Evolutionary conservation across 2,329 filamentous ascomycete genomes (phyloP), one percentile per base, ranked within the genome.

Genomic region (Endoconidiophora polonica): DNA sequence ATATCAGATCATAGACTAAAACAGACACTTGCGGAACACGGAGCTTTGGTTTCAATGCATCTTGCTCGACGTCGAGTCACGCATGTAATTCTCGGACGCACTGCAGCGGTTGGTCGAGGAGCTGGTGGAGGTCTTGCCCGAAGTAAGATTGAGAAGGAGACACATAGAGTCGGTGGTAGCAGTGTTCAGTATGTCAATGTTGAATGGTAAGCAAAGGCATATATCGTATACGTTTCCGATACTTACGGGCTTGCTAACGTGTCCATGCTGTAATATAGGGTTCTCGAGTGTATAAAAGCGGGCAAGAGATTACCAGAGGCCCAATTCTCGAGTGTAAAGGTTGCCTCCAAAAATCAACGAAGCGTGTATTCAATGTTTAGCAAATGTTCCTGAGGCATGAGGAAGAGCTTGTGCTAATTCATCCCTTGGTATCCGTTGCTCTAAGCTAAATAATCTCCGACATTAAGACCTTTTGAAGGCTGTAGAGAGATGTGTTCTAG

Each of bases 1-100:
- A 74, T 94, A 54, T 93, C 85, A 12, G 88, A 95, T 63, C 84
- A 94, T 66, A 83, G 77, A 61, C 73, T 95, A 52, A 93, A 91
- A 68, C 79, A 80, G 50, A 63, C 93, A 14, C 72, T 95, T 37
- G 76, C 73, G 4, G 71, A 78, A 51, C 77, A 94, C 59, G 90
- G 88, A 18, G 90, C 78, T 1, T 69, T 66, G 40, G 70, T 86
- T 57, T 81, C 84, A 3, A 73, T 86, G 36, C 72, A 78, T 52
- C 74, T 94, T 7, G 81, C 77, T 7, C 75, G 86, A 42, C 74
- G 78, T 37, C 74, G 73, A 46, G 85, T 94, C 56, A 94, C 87
- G 33, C 88, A 95, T 63, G 83, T 95, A 54, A 82, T 95, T 51
- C 64, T 94, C 4, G 85, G 84, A 5, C 72, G 67, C 48, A 74